These are phyloP conservation scores for Hymenoscyphus fraxineus DNA, from an alignment of 2,329 filamentous ascomycete genomes.

Conservation along the genomic window DNA sequence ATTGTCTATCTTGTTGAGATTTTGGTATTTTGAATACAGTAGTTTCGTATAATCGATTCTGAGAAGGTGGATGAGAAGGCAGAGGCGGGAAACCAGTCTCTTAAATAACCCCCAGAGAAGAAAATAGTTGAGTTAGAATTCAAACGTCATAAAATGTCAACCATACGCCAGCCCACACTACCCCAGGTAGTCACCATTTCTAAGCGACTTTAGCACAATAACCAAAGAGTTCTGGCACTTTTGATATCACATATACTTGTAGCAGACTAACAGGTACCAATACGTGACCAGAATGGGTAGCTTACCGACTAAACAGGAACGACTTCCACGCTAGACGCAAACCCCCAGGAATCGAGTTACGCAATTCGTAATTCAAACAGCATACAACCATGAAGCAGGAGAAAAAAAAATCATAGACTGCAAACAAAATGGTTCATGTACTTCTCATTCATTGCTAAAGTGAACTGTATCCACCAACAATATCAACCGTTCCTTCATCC, in stretches of 20 bases:
- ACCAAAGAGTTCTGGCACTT: too few species aligned
- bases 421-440: neutral
- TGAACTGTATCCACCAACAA: neutral
- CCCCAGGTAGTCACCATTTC: neutral
- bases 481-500: neutral
- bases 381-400: neutral
- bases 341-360: too few species aligned
- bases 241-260: too few species aligned
- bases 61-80: neutral
- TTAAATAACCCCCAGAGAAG: neutral
- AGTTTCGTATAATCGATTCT: too few species aligned
- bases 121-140: neutral
- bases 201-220: neutral
- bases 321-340: too few species aligned
- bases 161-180: neutral
- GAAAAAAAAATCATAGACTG: neutral
- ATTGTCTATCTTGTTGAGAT: too few species aligned
- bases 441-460: neutral
- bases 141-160: neutral
- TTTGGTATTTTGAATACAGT: too few species aligned
- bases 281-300: too few species aligned
- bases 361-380: too few species aligned
- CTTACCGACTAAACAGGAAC: too few species aligned
- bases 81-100: neutral
- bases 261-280: too few species aligned